Conservation (phyloP, 176 grass and related monocot species). For the Ampelocalamus luodianensis region DNA sequence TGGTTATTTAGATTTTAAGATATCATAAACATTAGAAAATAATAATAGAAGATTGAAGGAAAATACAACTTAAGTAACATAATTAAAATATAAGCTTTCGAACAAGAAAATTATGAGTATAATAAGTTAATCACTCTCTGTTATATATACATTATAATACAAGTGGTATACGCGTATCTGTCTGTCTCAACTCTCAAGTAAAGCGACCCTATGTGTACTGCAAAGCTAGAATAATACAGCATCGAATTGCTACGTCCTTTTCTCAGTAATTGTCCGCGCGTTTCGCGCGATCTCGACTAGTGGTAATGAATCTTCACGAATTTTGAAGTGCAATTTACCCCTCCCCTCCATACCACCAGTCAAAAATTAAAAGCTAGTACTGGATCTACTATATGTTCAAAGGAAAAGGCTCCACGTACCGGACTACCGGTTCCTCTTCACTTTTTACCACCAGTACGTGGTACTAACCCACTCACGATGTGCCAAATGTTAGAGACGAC, state of each 20-base stretch:
- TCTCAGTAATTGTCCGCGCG: neutral
- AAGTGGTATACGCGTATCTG: neutral
- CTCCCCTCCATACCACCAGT: neutral
- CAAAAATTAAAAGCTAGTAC: neutral
- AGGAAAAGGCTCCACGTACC: neutral
- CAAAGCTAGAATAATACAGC: neutral
- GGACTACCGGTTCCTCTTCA: neutral
- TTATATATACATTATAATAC: too few species aligned
- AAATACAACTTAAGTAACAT: too few species aligned
- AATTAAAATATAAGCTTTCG: too few species aligned
- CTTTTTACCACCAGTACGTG: neutral
- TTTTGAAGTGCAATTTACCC: neutral
- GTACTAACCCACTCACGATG: neutral
- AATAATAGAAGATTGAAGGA: too few species aligned
- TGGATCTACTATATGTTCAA: neutral
- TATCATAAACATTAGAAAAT: too few species aligned
- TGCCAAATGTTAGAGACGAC: constrained; percentile 3
- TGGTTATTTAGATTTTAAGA: too few species aligned
- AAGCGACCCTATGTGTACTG: neutral
- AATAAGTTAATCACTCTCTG: too few species aligned
- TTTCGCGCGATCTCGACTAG: neutral
- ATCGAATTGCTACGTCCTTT: neutral
- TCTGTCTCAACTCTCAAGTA: too few species aligned
- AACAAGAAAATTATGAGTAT: too few species aligned
- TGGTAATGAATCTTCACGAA: neutral